These are phyloP conservation scores for Phytophthora uliginosa DNA, from an alignment of 352 stramenopile genomes.

Conservation along the genomic window DNA sequence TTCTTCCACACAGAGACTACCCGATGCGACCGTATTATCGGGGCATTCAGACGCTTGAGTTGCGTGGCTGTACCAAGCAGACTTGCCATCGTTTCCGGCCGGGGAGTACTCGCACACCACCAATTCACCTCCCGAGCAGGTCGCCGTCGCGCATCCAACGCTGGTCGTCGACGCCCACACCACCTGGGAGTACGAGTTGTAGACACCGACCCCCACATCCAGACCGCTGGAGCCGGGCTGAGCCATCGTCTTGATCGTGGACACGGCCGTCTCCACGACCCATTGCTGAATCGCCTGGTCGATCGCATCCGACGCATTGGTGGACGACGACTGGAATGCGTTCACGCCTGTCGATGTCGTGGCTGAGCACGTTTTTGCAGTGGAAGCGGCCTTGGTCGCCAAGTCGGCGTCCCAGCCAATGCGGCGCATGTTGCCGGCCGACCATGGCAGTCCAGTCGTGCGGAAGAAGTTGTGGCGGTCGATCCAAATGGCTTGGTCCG, in stretches of 20 bases:
- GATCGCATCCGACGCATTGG: constrained; percentile 34
- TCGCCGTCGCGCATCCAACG: constrained; percentile 67
- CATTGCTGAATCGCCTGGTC: constrained; percentile 65
- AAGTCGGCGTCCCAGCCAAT: constrained; percentile 67
- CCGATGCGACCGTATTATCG: constrained; percentile 43
- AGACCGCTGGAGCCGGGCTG: constrained; percentile 52
- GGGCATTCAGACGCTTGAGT: constrained; percentile 52
- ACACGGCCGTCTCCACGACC: constrained; percentile 57
- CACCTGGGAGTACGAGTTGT: constrained; percentile 83
- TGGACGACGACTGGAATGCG: constrained; percentile 42
- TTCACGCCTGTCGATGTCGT: constrained; percentile 52
- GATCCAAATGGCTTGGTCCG: constrained; percentile 68
- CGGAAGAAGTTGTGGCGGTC: constrained; percentile 83
- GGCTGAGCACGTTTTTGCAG: constrained; percentile 46
- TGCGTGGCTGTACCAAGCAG: constrained; percentile 67
- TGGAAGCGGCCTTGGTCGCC: constrained; percentile 43
- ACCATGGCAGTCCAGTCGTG: constrained; percentile 70
- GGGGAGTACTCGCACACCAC: constrained; percentile 74
- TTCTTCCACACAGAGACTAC: constrained; percentile 53
- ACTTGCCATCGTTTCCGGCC: constrained; percentile 53
- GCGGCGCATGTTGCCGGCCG: constrained; percentile 67
- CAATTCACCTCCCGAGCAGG: constrained; percentile 44
- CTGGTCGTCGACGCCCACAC: constrained; percentile 67
- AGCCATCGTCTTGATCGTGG: constrained; percentile 48
- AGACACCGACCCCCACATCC: constrained; percentile 59